These are phyloP conservation scores for Solanum chiquidenum DNA, from an alignment of 257 asterid genomes.

Conservation along the genomic window DNA sequence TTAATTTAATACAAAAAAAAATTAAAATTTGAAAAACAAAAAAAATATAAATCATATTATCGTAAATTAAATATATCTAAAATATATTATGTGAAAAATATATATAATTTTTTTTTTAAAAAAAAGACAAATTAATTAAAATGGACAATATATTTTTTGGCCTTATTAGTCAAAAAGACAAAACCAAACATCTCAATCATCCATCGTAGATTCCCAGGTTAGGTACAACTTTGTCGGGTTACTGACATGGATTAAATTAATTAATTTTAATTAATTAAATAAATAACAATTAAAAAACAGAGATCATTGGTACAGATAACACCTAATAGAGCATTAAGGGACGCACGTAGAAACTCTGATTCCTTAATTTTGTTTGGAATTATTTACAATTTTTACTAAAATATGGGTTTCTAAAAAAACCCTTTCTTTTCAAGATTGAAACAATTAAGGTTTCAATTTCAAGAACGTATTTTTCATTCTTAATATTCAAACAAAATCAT, in stretches of 20 bases:
- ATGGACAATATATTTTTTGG: constrained; percentile 20
- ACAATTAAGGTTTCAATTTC: background rate
- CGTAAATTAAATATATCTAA: too few species aligned
- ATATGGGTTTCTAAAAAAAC: background rate
- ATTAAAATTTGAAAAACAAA: too few species aligned
- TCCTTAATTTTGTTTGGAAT: background rate
- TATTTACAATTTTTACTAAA: background rate
- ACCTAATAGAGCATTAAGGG: background rate
- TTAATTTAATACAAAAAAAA: too few species aligned
- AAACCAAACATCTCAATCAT: constrained; percentile 43
- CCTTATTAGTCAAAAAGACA: constrained; percentile 26
- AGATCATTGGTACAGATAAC: background rate
- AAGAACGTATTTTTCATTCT: background rate
- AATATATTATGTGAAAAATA: fast-evolving
- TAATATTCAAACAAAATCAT: background rate
- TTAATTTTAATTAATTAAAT: too few species aligned
- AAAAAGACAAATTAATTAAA: background rate
- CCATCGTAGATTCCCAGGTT: constrained; percentile 35
- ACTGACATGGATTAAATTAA: constrained; percentile 39
- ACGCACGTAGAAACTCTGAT: background rate
- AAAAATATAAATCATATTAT: too few species aligned
- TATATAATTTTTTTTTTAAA: too few species aligned
- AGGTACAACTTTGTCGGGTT: constrained; percentile 32
- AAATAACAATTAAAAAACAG: background rate
- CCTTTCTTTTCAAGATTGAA: background rate